These are phyloP conservation scores for Entomortierella parvispora DNA, from an alignment of 192 early-diverging fungal genomes.

Conservation along the genomic window DNA sequence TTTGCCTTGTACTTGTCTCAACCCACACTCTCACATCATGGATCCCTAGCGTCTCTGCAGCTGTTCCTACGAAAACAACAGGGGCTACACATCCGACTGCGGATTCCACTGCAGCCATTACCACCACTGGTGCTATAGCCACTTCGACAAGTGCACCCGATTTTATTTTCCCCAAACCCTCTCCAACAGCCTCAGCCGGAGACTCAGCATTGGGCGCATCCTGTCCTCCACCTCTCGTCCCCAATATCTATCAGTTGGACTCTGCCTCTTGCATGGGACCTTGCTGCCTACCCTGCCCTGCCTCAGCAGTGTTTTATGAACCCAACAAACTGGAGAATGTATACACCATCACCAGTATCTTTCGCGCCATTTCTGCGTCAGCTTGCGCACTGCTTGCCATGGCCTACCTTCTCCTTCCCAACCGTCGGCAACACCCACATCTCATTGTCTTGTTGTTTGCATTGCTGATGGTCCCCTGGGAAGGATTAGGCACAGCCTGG, in stretches of 20 bases:
- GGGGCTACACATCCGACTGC: no score
- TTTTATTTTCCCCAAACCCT: neutral
- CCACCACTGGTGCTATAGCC: no score
- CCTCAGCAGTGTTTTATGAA: conserved; percentile 23
- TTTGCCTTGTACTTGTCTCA: no score
- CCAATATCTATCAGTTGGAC: conserved; percentile 1
- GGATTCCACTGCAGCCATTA: no score
- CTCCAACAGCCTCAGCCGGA: neutral
- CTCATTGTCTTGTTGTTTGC: conserved; percentile 20
- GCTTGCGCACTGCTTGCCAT: conserved; percentile 9
- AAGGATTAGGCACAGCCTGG: conserved; percentile 22
- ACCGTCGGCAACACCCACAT: conserved; percentile 28
- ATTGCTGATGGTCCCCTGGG: conserved; percentile 13
- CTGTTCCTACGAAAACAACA: no score
- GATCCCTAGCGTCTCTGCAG: no score
- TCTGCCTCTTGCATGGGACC: conserved; percentile 12
- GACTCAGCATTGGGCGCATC: neutral
- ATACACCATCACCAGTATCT: conserved; percentile 18
- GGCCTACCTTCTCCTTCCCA: conserved; percentile 12
- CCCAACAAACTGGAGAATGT: conserved; percentile 16
- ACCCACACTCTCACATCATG: no score
- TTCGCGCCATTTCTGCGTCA: conserved; percentile 18
- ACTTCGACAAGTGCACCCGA: no score
- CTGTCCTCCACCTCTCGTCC: conserved; percentile 36
- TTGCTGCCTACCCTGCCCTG: conserved; percentile 40